Conservation (phyloP, 2,329 filamentous ascomycete species). For the Fusarium bulbicola region DNA sequence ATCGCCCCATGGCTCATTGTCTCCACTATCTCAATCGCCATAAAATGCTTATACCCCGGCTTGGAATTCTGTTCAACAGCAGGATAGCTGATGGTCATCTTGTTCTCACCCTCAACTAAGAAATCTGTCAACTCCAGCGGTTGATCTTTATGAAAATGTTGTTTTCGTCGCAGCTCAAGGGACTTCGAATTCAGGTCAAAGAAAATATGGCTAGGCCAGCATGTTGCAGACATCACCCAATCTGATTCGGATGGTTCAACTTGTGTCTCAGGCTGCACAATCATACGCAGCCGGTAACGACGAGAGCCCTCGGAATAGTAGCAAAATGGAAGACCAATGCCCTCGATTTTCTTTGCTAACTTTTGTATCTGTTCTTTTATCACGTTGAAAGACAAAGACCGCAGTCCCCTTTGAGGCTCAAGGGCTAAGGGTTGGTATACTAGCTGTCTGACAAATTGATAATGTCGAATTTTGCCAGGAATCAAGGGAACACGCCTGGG, state of each 20-base stretch:
- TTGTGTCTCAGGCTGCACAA: constrained; percentile 45
- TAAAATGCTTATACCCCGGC: constrained; percentile 53
- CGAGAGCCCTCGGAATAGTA: constrained; percentile 61
- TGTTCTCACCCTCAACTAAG: constrained; percentile 69
- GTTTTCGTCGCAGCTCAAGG: constrained; percentile 69
- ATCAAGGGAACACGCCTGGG: constrained; percentile 53
- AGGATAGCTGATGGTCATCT: constrained; percentile 61
- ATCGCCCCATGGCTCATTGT: constrained; percentile 59
- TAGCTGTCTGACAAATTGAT: constrained; percentile 66
- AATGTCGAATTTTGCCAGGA: constrained; percentile 52
- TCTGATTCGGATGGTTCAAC: constrained; percentile 51
- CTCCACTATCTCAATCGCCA: constrained; percentile 77
- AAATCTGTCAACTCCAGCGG: constrained; percentile 76
- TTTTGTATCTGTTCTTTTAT: constrained; percentile 46
- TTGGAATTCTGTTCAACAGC: constrained; percentile 40
- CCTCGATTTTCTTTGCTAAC: constrained; percentile 47
- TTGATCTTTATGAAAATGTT: constrained; percentile 78
- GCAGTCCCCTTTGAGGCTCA: constrained; percentile 50
- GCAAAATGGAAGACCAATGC: constrained; percentile 48
- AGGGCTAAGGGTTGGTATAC: constrained; percentile 55
- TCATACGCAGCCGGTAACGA: constrained; percentile 75
- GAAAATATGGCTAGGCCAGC: constrained; percentile 77
- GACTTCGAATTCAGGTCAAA: constrained; percentile 72
- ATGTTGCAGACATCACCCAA: constrained; percentile 72
- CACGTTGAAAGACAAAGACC: constrained; percentile 59